These are phyloP conservation scores for Microcyclospora tardicrescens DNA, from an alignment of 2,329 filamentous ascomycete species.

Conservation along the genomic window DNA sequence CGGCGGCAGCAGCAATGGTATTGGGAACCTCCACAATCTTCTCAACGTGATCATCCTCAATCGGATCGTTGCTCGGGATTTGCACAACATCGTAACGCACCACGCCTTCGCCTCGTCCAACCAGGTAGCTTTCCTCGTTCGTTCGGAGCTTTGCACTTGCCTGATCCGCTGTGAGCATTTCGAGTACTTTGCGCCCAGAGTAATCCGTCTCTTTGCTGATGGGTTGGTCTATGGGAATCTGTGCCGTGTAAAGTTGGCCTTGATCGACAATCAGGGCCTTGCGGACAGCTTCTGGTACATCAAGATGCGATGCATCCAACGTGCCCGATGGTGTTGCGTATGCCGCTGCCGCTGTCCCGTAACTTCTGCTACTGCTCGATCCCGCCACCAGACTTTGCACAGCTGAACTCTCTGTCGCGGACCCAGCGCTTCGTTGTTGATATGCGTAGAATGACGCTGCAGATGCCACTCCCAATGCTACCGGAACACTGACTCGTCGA, in stretches of 20 bases:
- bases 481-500: constrained; percentile 52
- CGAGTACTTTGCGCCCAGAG: constrained; percentile 71
- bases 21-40: constrained; percentile 87
- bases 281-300: constrained; percentile 41
- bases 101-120: constrained; percentile 80
- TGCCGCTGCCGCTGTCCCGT: constrained; percentile 18
- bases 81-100: constrained; percentile 91
- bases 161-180: constrained; percentile 95
- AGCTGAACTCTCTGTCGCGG: constrained; percentile 4
- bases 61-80: constrained; percentile 89
- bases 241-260: constrained; percentile 78
- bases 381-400: not conserved
- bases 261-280: constrained; percentile 76
- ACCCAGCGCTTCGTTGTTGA: constrained; percentile 20
- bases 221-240: constrained; percentile 71
- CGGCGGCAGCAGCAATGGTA: constrained; percentile 41
- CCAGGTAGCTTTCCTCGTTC: constrained; percentile 82
- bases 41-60: constrained; percentile 96
- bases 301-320: constrained; percentile 11
- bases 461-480: constrained; percentile 55
- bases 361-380: constrained; percentile 20
- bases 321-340: constrained; percentile 12
- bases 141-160: constrained; percentile 77
- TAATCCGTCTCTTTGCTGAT: constrained; percentile 80
- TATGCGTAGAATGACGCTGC: constrained; percentile 66